Evolutionary conservation across 441 rosid genomes (phyloP).

Genomic region (Croton laevigatus): DNA sequence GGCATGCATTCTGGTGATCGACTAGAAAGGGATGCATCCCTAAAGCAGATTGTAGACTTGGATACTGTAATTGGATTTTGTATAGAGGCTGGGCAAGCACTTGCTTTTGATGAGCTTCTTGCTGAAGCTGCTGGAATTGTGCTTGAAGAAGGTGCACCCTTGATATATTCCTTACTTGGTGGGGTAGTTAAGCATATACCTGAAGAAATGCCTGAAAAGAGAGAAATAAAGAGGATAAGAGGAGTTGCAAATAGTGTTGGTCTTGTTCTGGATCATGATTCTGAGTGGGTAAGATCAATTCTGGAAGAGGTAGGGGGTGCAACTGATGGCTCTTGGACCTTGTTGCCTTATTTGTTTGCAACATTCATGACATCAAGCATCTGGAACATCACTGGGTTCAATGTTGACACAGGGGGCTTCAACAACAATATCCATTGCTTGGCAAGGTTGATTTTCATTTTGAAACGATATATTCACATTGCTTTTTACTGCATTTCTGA

Average conservation of each 20-base stretch:
- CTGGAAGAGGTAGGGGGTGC: constrained; percentile 95
- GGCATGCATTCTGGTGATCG: constrained; percentile 97
- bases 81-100: constrained; percentile 95
- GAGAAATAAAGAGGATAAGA: constrained; percentile 77
- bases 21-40: constrained; percentile 70
- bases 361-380: constrained; percentile 85
- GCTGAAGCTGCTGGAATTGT: constrained; percentile 93
- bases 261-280: constrained; percentile 73
- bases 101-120: constrained; percentile 88
- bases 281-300: constrained; percentile 89
- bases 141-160: constrained; percentile 84
- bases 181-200: constrained; percentile 82
- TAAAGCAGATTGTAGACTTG: constrained; percentile 89
- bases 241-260: constrained; percentile 70
- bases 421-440: constrained; percentile 93
- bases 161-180: constrained; percentile 72
- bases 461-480: not conserved
- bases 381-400: constrained; percentile 93
- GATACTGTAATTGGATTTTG: constrained; percentile 95
- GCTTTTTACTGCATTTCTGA: not conserved
- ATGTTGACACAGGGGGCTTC: constrained; percentile 92
- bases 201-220: constrained; percentile 83
- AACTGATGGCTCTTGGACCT: constrained; percentile 89
- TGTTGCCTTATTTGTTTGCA: constrained; percentile 91
- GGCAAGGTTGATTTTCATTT: constrained; percentile 60